Evolutionary conservation across 2,329 filamentous ascomycete genomes (phyloP).

Genomic region (Apiospora hydei): DNA sequence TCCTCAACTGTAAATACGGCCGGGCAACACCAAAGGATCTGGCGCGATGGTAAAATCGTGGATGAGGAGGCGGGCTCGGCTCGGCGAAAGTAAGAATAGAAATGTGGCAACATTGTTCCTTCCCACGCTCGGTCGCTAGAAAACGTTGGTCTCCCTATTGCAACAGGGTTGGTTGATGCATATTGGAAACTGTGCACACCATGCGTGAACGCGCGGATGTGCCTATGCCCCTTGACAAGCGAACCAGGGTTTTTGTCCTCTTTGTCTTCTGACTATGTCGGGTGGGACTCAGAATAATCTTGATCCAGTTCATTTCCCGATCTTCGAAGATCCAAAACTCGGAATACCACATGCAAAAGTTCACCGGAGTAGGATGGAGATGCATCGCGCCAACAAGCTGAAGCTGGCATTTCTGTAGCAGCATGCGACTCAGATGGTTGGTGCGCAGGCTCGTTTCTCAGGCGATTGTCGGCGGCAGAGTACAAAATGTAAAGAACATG

Average conservation of each 20-base stretch:
- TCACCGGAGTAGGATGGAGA: neutral
- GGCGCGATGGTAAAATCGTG: neutral
- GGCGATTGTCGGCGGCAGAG: neutral
- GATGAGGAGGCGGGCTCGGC: neutral
- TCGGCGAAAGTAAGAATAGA: neutral
- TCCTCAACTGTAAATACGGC: neutral
- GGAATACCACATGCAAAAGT: neutral
- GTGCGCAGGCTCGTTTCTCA: neutral
- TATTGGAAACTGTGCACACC: neutral
- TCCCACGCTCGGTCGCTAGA: neutral
- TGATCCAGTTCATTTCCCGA: neutral
- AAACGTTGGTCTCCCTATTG: neutral
- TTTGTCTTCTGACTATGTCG: neutral
- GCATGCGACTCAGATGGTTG: neutral
- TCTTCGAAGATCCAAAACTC: neutral
- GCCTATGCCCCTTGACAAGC: neutral
- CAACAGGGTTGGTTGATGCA: neutral
- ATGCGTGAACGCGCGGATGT: neutral
- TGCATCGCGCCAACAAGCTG: neutral
- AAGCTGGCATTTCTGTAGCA: neutral
- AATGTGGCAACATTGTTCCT: neutral
- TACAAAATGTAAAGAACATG: neutral
- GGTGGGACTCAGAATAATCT: neutral
- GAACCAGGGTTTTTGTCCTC: neutral
- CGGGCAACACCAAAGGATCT: neutral